phyloP scores from a whole-genome alignment of 345 rosid species.

The Chamaenerion angustifolium region DNA sequence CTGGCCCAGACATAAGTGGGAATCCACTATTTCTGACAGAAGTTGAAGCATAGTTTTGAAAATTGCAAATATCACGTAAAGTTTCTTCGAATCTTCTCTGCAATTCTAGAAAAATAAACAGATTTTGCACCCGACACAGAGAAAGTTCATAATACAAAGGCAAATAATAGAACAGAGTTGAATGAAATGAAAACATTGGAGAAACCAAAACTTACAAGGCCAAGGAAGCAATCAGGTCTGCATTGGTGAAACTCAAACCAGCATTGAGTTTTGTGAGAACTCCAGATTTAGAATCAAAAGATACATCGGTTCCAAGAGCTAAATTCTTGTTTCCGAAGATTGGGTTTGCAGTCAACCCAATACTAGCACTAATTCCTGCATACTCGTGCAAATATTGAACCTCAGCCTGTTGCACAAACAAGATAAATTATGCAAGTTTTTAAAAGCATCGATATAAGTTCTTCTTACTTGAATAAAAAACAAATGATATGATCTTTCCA shows the following conservation, averaged over 20 bases:
- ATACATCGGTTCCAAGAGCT: slow-evolving; percentile 62
- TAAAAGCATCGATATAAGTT: neutral
- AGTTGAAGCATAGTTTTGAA: too few species aligned
- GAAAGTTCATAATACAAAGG: too few species aligned
- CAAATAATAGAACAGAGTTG: too few species aligned
- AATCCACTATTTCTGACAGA: too few species aligned
- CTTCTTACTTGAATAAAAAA: neutral
- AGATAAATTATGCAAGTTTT: slow-evolving; percentile 7
- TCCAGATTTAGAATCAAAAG: slow-evolving; percentile 74
- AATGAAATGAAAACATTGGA: too few species aligned
- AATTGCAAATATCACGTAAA: neutral
- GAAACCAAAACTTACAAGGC: slow-evolving; percentile 1
- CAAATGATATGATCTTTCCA: neutral
- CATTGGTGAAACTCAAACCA: slow-evolving; percentile 57
- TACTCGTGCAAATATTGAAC: slow-evolving; percentile 82
- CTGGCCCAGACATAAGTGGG: too few species aligned
- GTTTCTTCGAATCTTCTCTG: neutral
- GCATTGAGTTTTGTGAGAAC: slow-evolving; percentile 65
- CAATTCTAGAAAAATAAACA: too few species aligned
- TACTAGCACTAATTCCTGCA: slow-evolving; percentile 64
- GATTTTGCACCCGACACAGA: too few species aligned
- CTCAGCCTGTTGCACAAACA: slow-evolving; percentile 41
- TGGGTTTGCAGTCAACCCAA: slow-evolving; percentile 78
- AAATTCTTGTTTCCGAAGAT: slow-evolving; percentile 41
- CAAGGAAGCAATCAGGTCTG: slow-evolving; percentile 18